Evolutionary conservation across 371 early-diverging fungal genomes (phyloP).

Genomic region (Rozella allomycis): DNA sequence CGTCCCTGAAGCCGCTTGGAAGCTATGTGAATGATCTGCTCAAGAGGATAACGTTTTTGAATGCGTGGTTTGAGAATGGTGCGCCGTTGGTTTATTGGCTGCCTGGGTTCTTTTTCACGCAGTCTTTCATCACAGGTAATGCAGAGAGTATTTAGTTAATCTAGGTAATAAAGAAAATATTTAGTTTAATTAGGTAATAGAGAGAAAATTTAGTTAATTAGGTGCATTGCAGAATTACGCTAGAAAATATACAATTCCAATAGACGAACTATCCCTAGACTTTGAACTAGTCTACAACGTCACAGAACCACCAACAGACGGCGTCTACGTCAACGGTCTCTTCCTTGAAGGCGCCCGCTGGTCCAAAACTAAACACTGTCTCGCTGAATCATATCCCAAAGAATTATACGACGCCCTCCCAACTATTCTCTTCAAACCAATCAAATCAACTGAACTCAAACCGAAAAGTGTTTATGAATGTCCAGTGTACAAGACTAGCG

Average conservation of each 20-base stretch:
- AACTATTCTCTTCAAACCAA: background rate
- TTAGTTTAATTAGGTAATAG: conserved; percentile 1
- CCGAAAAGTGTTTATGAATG: conserved; percentile 8
- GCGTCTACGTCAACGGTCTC: conserved; percentile 17
- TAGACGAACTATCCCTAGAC: conserved; percentile 5
- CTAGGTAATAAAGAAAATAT: background rate
- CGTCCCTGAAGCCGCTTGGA: too few relatives aligned
- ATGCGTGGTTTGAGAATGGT: conserved; percentile 4
- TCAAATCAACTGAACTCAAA: background rate
- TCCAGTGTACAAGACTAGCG: background rate
- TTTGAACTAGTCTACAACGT: background rate
- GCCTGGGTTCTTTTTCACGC: conserved; percentile 35
- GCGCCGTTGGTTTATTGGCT: conserved; percentile 31
- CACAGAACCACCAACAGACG: conserved; percentile 13
- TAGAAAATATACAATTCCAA: conserved; percentile 15
- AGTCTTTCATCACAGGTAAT: conserved; percentile 30
- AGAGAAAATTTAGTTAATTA: conserved; percentile 9
- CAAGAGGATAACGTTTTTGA: background rate
- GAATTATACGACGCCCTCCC: conserved; percentile 1
- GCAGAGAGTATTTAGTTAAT: too few relatives aligned
- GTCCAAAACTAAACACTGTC: conserved; percentile 10
- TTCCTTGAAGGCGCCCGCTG: conserved; percentile 7
- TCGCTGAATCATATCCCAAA: conserved; percentile 4
- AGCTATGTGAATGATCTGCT: too few relatives aligned
- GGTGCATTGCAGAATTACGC: conserved; percentile 35